Conservation (phyloP, 2,329 filamentous ascomycete species). For the Hypoxylon sp. region DNA sequence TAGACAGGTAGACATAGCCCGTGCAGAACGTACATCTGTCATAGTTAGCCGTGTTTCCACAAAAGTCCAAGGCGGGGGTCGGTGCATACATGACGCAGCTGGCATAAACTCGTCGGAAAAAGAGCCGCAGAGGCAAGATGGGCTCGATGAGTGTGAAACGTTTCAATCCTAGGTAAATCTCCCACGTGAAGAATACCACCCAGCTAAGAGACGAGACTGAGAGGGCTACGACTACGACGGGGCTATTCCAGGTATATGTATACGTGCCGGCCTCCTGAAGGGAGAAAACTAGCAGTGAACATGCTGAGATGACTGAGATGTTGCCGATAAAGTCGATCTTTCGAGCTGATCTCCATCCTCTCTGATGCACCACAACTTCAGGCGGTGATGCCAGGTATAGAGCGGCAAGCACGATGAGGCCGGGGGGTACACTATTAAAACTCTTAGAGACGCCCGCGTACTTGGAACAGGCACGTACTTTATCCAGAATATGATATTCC, state of each 20-base stretch:
- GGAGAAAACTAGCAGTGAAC: conserved; percentile 68
- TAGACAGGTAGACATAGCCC: conserved; percentile 70
- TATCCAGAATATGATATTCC: conserved; percentile 74
- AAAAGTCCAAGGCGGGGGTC: neutral
- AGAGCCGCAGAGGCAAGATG: conserved; percentile 68
- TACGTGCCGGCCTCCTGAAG: conserved; percentile 71
- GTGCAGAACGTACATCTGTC: conserved; percentile 69
- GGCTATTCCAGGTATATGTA: conserved; percentile 66
- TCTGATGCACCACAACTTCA: conserved; percentile 55
- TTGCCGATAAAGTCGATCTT: conserved; percentile 69
- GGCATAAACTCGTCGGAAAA: conserved; percentile 65
- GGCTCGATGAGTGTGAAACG: conserved; percentile 63
- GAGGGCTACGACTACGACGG: conserved; percentile 65
- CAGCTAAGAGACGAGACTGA: conserved; percentile 64
- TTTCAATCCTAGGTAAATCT: conserved; percentile 61
- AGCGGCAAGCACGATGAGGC: conserved; percentile 62
- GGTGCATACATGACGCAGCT: conserved; percentile 64
- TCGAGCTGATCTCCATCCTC: conserved; percentile 61
- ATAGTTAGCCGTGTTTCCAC: conserved; percentile 13
- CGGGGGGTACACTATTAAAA: conserved; percentile 64
- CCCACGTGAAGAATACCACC: conserved; percentile 66
- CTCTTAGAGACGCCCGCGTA: conserved; percentile 25
- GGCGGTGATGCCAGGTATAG: conserved; percentile 65
- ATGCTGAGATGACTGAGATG: conserved; percentile 65
- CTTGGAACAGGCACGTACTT: conserved; percentile 62